Percentiles rank a stretch among this genome's conserved stretches.
phyloP scores from a whole-genome alignment of 106 monocot genomes.

The Dendrobium officinale region DNA sequence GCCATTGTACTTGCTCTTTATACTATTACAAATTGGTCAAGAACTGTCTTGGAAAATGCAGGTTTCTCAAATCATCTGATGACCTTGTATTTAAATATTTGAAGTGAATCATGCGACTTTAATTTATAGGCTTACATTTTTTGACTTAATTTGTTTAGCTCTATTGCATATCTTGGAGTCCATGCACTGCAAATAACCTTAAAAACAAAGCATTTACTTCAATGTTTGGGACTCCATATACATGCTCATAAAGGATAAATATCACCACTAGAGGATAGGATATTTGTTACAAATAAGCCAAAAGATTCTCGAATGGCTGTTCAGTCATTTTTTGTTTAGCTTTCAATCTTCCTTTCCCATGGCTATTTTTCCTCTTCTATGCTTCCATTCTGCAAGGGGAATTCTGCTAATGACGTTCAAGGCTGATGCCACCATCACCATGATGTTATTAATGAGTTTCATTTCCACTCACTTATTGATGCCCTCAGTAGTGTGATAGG shows the following conservation, averaged over 20 bases:
- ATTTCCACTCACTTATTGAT: background rate
- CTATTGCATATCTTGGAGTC: background rate
- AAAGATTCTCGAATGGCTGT: background rate
- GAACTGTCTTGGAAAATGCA: constrained; percentile 89
- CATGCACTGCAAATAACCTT: background rate
- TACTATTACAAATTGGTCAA: constrained; percentile 86
- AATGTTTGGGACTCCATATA: background rate
- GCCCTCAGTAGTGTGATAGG: no score
- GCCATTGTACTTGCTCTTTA: constrained; percentile 84
- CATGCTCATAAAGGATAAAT: background rate
- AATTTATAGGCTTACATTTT: background rate
- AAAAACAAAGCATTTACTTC: background rate
- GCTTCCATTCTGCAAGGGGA: background rate
- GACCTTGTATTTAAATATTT: background rate
- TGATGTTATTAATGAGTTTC: no score
- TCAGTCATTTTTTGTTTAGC: background rate
- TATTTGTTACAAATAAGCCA: background rate
- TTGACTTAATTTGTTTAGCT: background rate
- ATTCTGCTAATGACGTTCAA: background rate
- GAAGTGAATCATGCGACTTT: background rate
- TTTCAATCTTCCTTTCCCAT: background rate
- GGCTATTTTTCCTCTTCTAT: background rate
- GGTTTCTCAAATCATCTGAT: constrained; percentile 24
- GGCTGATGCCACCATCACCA: background rate
- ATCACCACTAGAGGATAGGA: background rate